Base-by-base conservation (phyloP, 1,139 yeast species). In the Yamadazyma triangularis region DNA sequence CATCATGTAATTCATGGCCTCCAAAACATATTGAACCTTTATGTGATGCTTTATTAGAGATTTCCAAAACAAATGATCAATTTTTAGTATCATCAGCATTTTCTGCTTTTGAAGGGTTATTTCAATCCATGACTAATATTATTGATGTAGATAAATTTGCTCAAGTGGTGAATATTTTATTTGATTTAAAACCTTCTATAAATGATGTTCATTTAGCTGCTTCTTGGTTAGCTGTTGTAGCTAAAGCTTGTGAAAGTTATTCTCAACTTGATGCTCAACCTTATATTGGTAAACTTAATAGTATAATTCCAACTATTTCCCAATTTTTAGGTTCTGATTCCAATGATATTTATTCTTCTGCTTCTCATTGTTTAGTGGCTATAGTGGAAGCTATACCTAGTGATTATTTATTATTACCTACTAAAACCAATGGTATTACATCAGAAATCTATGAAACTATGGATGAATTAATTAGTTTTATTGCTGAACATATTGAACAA, bases 211-310 rank as follows among this genome's bases (percentile, higher is more conserved):
- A 87, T 54, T 70, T 91, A 44, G 87, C 93, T 11, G 96, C 94
- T 12, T 76, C 96, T 8, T 91, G 98, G 98, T 73, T 88, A 30
- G 95, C 96, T 1, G 95, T 88, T 15, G 74, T 91, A 24, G 94
- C 96, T 6, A 88, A 87, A 50, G 95, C 93, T 28, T 67, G 84
- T 40, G 77, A 78, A 31, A 72, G 89, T 5, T 86, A 78, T 50
- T 65, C 89, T 11, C 54, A 58, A 12, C 64, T 82, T 39, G 76
- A 81, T 39, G 77, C 88, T 2, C 51, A 65, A 19, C 59, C 64
- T 23, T 79, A 87, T 36, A 51, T 88, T 27, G 48, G 58, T 14
- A 76, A 73, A 42, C 55, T 85, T 13, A 80, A 83, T 2, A 59
- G 59, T 13, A 61, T 84, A 15, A 69, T 87, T 40, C 70, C 72